A percentile compares a stretch with the other conserved stretches of the same genome.
Conservation (phyloP, 257 asterid species). For the Nicotiana tomentosiformis region DNA sequence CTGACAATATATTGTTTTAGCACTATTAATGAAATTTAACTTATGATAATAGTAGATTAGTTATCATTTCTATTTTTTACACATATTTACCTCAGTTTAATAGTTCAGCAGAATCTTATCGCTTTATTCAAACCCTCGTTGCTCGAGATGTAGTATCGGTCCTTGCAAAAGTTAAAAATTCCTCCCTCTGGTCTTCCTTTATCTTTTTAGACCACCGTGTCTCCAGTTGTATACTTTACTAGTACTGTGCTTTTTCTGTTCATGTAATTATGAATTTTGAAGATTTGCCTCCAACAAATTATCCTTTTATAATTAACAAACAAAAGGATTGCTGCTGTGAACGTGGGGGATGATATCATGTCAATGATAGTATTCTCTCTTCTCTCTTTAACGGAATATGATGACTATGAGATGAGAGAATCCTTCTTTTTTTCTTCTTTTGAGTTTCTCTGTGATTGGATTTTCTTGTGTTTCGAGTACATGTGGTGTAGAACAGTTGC, state of each 20-base stretch:
- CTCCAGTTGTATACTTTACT: neutral
- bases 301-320: neutral
- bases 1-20: too few species aligned
- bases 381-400: neutral
- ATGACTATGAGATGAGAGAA: neutral
- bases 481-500: constrained; percentile 15
- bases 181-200: constrained; percentile 15
- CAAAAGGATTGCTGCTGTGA: neutral
- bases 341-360: neutral
- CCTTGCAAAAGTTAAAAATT: constrained; percentile 22
- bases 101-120: neutral
- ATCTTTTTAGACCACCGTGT: constrained; percentile 19
- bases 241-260: neutral
- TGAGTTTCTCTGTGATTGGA: neutral
- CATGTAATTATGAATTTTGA: neutral
- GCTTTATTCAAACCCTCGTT: constrained; percentile 24
- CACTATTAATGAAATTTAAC: too few species aligned
- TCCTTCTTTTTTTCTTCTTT: neutral
- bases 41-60: neutral
- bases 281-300: neutral
- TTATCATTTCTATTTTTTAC: neutral
- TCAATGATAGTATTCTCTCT: constrained; percentile 1
- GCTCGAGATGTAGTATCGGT: constrained; percentile 22
- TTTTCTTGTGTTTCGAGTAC: constrained; percentile 6
- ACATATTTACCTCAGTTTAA: neutral